phyloP scores from a whole-genome alignment of 1,284 basidiomycete species.

The Rhodotorula mucilaginosa region DNA sequence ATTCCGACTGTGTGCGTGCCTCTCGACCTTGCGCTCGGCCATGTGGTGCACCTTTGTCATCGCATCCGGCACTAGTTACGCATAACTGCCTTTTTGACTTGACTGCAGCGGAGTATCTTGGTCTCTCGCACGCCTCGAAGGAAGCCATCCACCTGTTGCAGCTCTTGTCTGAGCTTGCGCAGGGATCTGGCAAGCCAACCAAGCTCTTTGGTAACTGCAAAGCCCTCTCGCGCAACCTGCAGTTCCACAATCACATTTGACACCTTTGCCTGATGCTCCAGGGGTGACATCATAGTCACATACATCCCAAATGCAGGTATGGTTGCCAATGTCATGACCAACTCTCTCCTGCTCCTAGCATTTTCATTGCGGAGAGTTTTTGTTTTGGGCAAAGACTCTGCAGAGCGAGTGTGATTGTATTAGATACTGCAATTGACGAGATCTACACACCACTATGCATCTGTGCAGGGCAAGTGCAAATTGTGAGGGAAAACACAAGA shows the following conservation, averaged over 20 bases:
- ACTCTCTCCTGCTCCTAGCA: constrained; percentile 3
- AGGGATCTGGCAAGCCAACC: constrained; percentile 22
- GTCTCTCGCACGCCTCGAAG: constrained; percentile 53
- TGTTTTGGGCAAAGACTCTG: no score
- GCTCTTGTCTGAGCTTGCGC: constrained; percentile 43
- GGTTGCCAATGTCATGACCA: constrained; percentile 12
- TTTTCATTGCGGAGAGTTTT: background rate
- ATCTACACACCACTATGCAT: no score
- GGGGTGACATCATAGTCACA: background rate
- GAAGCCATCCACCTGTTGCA: constrained; percentile 51
- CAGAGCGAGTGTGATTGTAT: no score
- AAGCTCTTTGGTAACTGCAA: constrained; percentile 37
- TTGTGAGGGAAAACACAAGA: no score
- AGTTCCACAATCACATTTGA: constrained; percentile 45
- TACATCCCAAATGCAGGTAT: constrained; percentile 2
- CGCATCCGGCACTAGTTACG: no score
- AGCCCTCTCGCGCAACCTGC: constrained; percentile 43
- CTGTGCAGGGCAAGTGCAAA: no score
- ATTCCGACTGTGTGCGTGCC: no score
- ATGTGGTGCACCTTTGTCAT: no score
- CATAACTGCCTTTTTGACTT: no score
- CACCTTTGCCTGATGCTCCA: constrained; percentile 39
- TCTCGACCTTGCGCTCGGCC: no score
- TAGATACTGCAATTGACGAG: no score
- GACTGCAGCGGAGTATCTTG: constrained; percentile 46